phyloP scores from a whole-genome alignment of 2,329 filamentous ascomycete species.

The Calonectria montana region DNA sequence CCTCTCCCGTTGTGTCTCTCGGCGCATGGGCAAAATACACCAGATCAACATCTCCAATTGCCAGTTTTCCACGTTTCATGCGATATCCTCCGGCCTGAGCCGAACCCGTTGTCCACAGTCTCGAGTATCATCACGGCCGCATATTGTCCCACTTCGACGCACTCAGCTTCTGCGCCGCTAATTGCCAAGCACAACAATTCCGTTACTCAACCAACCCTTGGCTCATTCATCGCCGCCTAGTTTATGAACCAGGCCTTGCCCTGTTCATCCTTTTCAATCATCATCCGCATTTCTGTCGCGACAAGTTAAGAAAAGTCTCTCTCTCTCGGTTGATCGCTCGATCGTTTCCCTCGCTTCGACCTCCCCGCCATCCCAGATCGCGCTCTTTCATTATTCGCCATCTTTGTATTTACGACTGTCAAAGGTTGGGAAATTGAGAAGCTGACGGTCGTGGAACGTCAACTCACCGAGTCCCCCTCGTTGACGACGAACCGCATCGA shows the following conservation, averaged over 20 bases:
- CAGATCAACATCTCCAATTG: background rate
- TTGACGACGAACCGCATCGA: background rate
- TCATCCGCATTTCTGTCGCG: conserved; percentile 37
- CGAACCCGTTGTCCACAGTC: conserved; percentile 6
- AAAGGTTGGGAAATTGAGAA: conserved; percentile 1
- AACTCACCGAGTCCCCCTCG: background rate
- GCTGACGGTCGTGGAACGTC: background rate
- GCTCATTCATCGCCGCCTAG: background rate
- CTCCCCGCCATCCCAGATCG: conserved; percentile 72
- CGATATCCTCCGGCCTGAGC: conserved; percentile 17
- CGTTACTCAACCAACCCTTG: background rate
- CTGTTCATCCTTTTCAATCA: conserved; percentile 25
- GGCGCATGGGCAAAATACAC: conserved; percentile 14
- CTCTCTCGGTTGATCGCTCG: conserved; percentile 21
- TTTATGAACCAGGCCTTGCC: conserved; percentile 38
- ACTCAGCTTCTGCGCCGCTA: background rate
- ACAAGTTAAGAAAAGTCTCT: conserved; percentile 30
- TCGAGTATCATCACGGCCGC: conserved; percentile 20
- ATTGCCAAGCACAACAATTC: background rate
- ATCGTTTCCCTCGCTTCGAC: conserved; percentile 40
- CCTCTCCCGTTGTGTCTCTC: conserved; percentile 28
- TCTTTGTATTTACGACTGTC: conserved; percentile 20
- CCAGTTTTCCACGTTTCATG: conserved; percentile 17
- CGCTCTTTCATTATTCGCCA: conserved; percentile 49
- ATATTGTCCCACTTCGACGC: conserved; percentile 6